Evolutionary conservation across 345 rosid genomes (phyloP), one percentile per base, ranked within the genome.

Genomic region (Lepidium sativum): DNA sequence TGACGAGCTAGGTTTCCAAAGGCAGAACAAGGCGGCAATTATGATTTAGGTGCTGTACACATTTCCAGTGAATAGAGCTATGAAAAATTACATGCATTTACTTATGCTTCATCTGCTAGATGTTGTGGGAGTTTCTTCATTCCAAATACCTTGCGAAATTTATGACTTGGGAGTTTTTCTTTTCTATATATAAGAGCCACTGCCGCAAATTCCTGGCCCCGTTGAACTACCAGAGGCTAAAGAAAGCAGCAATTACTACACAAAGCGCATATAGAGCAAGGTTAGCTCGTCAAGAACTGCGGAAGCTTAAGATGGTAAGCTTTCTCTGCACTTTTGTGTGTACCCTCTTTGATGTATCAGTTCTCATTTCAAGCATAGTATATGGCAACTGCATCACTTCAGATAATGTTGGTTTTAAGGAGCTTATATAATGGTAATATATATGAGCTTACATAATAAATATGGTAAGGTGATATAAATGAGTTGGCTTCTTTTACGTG

Each of bases 241-340:
- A 78, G 81, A 87, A 82, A 81, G 99, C 95, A 20, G 80, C 86
- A 48, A 80, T 90, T 65, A 60, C 78, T 44, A 88, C 91, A 54
- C 97, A 89, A 71, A 82, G 92, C 75, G 95, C 96, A 50, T 94
- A 91, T 91, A 86, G 96, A 81, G 89, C 88, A 71, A 87, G 66
- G 76, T 78, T 85, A 79, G 97, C 97, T 68, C 95, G 92, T 38
- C 72, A 69, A 79, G 97, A 94, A 80, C 78, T 94, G 77, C 81
- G 82, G 70, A 81, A 68, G 65, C 99, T 94, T 80, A 94, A 90
- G 84, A 83, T 81, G 97, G 97, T 84, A 60, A 85, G 77, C 23
- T 29, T 62, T 63, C 60, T 67, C 59, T 55, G 54, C 50, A 62
- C 52, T 65, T 67, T 13, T 50, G 18, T 62, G 45, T 63, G n/a